Evolutionary conservation across 805 yeast genomes (phyloP).

Genomic region (Clavispora carvajalis): DNA sequence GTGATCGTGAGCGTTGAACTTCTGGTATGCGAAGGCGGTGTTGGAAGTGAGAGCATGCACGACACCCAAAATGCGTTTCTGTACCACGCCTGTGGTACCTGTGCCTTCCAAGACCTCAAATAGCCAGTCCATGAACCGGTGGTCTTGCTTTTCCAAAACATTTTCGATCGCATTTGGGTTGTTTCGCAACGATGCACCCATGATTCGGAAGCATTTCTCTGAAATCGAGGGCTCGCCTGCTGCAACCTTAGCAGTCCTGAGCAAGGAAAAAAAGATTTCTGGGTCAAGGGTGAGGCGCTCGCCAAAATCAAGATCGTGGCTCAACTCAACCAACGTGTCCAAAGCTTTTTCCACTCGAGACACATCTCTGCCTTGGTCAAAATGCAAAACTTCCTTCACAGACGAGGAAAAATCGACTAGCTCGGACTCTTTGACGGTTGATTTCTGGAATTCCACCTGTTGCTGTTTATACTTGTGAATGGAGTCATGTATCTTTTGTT

Average conservation of each 20-base stretch:
- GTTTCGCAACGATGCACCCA: constrained; percentile 69
- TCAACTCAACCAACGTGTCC: constrained; percentile 48
- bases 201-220: constrained; percentile 54
- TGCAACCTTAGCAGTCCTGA: constrained; percentile 15
- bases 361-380: constrained; percentile 12
- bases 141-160: constrained; percentile 21
- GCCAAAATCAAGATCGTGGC: constrained; percentile 66
- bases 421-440: constrained; percentile 12
- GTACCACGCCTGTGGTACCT: constrained; percentile 26
- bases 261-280: constrained; percentile 25
- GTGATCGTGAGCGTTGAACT: constrained; percentile 17
- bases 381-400: constrained; percentile 10
- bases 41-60: constrained; percentile 41
- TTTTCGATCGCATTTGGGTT: constrained; percentile 56
- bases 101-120: constrained; percentile 16
- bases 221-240: constrained; percentile 5
- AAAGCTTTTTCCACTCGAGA: constrained; percentile 25
- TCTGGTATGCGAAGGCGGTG: constrained; percentile 26
- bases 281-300: constrained; percentile 36
- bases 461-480: constrained; percentile 3
- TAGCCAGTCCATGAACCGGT: constrained; percentile 15
- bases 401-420: constrained; percentile 11
- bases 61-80: constrained; percentile 48
- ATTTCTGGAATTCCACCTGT: constrained; percentile 1
- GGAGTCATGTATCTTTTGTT: constrained; percentile 4